These are phyloP conservation scores for Boletus nobilissimus DNA, from an alignment of 1,284 basidiomycete genomes.

Conservation along the genomic window DNA sequence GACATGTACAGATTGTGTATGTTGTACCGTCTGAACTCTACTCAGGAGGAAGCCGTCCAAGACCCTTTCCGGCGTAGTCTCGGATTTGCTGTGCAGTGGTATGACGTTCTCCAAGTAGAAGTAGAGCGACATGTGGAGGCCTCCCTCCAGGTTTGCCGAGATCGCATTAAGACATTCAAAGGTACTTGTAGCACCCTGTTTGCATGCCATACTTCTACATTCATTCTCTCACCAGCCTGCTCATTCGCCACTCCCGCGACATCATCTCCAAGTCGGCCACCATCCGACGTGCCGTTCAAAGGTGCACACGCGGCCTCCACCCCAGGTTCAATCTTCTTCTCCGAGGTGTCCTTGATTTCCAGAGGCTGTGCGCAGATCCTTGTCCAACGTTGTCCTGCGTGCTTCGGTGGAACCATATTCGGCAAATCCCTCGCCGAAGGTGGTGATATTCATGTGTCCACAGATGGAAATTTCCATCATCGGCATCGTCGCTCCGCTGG, in stretches of 20 bases:
- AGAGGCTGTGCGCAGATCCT: background rate
- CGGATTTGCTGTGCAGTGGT: background rate
- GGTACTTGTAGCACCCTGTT: no score
- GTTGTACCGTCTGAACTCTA: no score
- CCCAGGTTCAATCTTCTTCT: background rate
- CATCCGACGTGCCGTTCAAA: background rate
- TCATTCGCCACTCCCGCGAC: no score
- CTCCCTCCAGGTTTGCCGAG: no score
- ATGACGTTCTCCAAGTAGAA: background rate
- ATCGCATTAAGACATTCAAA: no score
- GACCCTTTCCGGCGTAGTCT: background rate
- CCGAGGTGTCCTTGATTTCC: background rate
- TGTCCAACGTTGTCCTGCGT: constrained; percentile 1
- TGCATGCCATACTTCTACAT: no score
- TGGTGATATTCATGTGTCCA: background rate
- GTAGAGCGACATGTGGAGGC: background rate
- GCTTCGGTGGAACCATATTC: background rate
- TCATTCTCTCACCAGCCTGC: no score
- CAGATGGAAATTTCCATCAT: constrained; percentile 5
- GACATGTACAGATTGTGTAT: no score
- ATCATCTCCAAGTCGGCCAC: no score
- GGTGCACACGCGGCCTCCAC: background rate
- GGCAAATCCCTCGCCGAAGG: background rate
- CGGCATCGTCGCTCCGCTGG: constrained; percentile 2
- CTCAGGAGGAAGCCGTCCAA: background rate